Conservation (phyloP, 2,329 filamentous ascomycete genomes). For the Penicillium verrucosum region DNA sequence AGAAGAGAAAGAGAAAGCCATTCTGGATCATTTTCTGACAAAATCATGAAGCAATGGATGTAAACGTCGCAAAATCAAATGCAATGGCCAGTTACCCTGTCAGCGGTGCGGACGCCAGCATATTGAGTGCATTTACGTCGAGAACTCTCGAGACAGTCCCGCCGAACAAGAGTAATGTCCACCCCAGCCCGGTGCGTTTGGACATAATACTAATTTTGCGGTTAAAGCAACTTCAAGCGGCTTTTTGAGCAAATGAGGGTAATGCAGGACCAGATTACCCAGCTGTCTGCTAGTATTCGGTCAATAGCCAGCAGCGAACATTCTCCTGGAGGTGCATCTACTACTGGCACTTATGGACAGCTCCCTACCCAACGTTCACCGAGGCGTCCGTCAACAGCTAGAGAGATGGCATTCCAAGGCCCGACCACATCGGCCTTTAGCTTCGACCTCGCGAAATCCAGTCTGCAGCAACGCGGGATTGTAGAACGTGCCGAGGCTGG, state of each 20-base stretch:
- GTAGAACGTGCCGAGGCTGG: slow-evolving; percentile 49
- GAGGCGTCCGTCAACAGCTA: slow-evolving; percentile 31
- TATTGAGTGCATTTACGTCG: slow-evolving; percentile 41
- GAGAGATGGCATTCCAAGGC: slow-evolving; percentile 69
- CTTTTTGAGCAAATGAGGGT: slow-evolving; percentile 31
- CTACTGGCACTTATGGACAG: slow-evolving; percentile 8
- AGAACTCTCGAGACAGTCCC: slow-evolving; percentile 68
- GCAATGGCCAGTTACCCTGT: slow-evolving; percentile 61
- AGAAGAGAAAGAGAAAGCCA: no score
- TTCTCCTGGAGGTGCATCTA: slow-evolving; percentile 5
- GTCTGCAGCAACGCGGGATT: slow-evolving; percentile 83
- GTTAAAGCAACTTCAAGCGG: slow-evolving; percentile 25
- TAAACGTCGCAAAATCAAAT: slow-evolving; percentile 64
- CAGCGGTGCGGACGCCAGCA: slow-evolving; percentile 54
- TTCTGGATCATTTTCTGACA: not conserved
- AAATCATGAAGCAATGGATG: slow-evolving; percentile 54
- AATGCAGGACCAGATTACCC: slow-evolving; percentile 67
- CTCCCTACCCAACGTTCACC: slow-evolving; percentile 13
- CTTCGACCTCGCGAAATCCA: slow-evolving; percentile 79
- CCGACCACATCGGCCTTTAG: slow-evolving; percentile 81
- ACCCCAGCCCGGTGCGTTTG: no score
- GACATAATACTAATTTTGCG: not conserved
- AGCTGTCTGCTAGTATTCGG: slow-evolving; percentile 68
- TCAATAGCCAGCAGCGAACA: slow-evolving; percentile 52
- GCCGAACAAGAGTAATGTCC: slow-evolving; percentile 60